Conservation (phyloP, 768 basidiomycete species). For the Leucosporidium yakuticum region DNA sequence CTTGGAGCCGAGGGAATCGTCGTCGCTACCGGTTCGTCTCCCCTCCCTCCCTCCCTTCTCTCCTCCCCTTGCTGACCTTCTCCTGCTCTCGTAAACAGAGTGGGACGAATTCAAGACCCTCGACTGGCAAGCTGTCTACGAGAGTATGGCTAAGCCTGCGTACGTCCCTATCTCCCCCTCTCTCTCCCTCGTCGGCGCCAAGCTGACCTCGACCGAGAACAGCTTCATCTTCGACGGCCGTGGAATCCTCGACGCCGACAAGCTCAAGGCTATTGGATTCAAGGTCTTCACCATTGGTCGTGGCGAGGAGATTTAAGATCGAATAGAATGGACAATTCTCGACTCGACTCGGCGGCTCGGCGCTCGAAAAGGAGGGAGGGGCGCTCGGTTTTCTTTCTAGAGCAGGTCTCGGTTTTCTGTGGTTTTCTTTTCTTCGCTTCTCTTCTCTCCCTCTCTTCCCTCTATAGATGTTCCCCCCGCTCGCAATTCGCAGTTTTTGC, state of each 20-base stretch:
- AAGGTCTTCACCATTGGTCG: constrained; percentile 49
- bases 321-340: too few species aligned
- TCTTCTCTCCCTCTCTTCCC: too few species aligned
- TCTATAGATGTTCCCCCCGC: too few species aligned
- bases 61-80: neutral
- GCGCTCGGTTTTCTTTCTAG: too few species aligned
- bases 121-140: constrained; percentile 81
- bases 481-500: too few species aligned
- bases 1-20: constrained; percentile 84
- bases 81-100: constrained; percentile 8
- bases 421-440: too few species aligned
- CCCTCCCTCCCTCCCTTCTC: neutral
- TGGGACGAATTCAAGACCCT: constrained; percentile 95
- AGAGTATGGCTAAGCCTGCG: constrained; percentile 92
- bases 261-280: constrained; percentile 82
- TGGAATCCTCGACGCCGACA: constrained; percentile 72
- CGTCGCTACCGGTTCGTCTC: constrained; percentile 66
- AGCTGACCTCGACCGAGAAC: neutral
- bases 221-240: constrained; percentile 76
- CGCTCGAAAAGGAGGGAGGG: too few species aligned
- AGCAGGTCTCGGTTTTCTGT: too few species aligned
- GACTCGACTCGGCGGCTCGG: too few species aligned
- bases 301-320: neutral
- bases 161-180: constrained; percentile 46
- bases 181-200: neutral